A percentile compares a stretch with the other conserved stretches of the same genome.
These are phyloP conservation scores for Xeromyces bisporus DNA, from an alignment of 495 filamentous ascomycete species.

Conservation along the genomic window DNA sequence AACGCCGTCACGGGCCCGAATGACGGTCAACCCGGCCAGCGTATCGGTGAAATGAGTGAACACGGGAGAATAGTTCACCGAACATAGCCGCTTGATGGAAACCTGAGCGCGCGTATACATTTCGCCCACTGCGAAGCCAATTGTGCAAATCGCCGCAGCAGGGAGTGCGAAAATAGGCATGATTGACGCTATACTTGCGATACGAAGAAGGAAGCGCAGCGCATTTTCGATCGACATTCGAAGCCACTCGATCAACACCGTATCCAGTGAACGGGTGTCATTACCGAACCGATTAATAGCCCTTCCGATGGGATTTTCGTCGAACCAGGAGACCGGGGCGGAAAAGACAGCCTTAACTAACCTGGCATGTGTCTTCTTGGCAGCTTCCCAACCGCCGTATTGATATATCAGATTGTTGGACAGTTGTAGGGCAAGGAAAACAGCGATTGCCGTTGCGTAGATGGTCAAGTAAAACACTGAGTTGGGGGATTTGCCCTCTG, in stretches of 20 bases:
- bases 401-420: constrained; percentile 12
- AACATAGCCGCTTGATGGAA: constrained; percentile 23
- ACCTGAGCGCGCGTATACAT: constrained; percentile 33
- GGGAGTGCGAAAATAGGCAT: constrained; percentile 33
- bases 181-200: constrained; percentile 30
- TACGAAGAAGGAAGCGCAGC: constrained; percentile 22
- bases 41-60: constrained; percentile 35
- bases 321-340: constrained; percentile 79
- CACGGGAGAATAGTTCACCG: constrained; percentile 30
- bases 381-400: constrained; percentile 25
- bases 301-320: constrained; percentile 73
- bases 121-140: constrained; percentile 28
- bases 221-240: constrained; percentile 21
- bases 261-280: constrained; percentile 52
- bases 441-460: constrained; percentile 8
- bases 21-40: constrained; percentile 28
- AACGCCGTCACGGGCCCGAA: constrained; percentile 30
- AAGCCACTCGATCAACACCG: constrained; percentile 20
- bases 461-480: constrained; percentile 10
- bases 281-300: constrained; percentile 71
- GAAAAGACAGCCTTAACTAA: constrained; percentile 56
- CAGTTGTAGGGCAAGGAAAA: constrained; percentile 10
- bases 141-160: constrained; percentile 20
- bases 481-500: constrained; percentile 5
- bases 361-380: constrained; percentile 38